Evolutionary conservation across 805 yeast species (phyloP), one percentile per base, ranked within the genome.

Genomic region (Candida odintsovae): DNA sequence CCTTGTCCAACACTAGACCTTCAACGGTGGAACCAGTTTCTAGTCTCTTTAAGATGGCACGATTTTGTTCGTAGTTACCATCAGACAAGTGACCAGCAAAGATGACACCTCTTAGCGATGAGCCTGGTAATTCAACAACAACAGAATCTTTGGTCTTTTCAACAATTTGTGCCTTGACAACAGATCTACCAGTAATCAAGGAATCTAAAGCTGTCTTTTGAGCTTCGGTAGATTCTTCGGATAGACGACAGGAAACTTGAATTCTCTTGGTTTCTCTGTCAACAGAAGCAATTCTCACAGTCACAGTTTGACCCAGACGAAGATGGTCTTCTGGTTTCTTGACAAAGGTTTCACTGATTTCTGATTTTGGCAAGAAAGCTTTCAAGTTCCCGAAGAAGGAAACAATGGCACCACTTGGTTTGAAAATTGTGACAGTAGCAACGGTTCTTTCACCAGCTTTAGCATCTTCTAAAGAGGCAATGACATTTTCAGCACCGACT

Each of bases 301-400:
- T 66, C 35, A 94, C 83, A 1, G 96, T 83, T 67, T 94, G 98
- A 5, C 96, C 96, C 15, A 86, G 60, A 53, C 80, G 81, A 55
- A 92, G 75, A 64, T 83, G 85, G 54, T 90, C 92, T 53, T 76
- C 78, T 18, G 96, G 90, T 46, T 80, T 78, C 43, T 72, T 75
- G 36, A 90, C 94, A 62, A 77, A 87, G 1, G 96, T 81, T 66
- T 94, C 98, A 45, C 95, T 84, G 57, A 94, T 86, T 69, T 94
- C 98, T 45, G 83, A 72, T 53, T 82, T 80, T 26, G 99, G 98
- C 50, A 94, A 70, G 62, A 80, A 90, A 0, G 90, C 99, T 53
- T 74, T 78, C 38, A 87, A 64, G 44, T 75, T 73, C 45, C 94
- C 95, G 59, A 88, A 90, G 60, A 94, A 90, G 15, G 90, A 78